Percentiles rank a stretch among this genome's conserved stretches.
These are phyloP conservation scores for Solanum hybrid DNA, from an alignment of 305 asterid genomes.

Conservation along the genomic window DNA sequence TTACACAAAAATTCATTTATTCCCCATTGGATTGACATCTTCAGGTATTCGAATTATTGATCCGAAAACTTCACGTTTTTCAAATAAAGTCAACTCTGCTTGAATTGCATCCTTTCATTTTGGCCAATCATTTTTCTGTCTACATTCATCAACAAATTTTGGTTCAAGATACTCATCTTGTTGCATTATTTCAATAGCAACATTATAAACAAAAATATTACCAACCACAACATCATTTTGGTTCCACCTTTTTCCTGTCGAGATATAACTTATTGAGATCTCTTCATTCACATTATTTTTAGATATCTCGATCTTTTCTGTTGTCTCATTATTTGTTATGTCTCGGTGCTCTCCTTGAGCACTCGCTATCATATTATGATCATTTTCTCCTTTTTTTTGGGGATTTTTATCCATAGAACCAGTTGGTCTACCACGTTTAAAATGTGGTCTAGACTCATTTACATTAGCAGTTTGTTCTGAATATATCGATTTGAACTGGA, in stretches of 20 bases:
- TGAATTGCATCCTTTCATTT: background rate
- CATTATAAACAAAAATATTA: too few relatives aligned
- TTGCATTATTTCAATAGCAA: background rate
- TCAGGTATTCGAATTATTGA: background rate
- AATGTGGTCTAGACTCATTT: background rate
- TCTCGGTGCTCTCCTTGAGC: background rate
- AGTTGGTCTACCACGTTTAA: background rate
- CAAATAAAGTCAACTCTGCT: background rate
- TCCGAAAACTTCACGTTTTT: background rate
- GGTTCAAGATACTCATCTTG: background rate
- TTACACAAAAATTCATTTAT: background rate
- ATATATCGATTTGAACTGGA: background rate
- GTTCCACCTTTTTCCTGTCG: background rate
- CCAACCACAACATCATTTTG: background rate
- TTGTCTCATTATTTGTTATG: background rate
- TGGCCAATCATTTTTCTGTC: background rate
- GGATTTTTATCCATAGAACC: background rate
- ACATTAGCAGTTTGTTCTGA: background rate
- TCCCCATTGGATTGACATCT: background rate
- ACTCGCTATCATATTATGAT: background rate
- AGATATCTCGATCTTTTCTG: background rate
- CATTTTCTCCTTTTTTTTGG: background rate
- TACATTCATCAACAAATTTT: background rate
- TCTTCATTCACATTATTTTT: background rate
- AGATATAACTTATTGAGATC: too few relatives aligned